Percentiles rank a stretch among this genome's conserved stretches.
phyloP scores from a whole-genome alignment of 257 asterid genomes.

The Lycium ferocissimum region DNA sequence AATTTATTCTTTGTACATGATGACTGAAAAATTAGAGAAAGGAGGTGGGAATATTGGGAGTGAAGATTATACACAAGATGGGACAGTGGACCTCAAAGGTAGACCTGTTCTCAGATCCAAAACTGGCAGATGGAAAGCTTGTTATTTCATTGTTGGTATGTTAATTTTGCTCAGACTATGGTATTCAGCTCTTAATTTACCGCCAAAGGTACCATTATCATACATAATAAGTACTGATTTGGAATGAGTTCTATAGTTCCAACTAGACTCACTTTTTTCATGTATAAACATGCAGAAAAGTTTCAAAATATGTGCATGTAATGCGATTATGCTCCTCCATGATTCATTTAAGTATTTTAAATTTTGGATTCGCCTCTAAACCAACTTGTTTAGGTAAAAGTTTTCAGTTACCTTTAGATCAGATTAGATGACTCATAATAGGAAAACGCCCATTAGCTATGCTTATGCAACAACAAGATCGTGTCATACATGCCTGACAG shows the following conservation, averaged over 20 bases:
- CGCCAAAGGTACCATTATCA: no score
- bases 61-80: slow-evolving; percentile 69
- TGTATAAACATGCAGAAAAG: neutral
- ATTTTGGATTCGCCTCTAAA: neutral
- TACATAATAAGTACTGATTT: no score
- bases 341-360: neutral
- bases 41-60: slow-evolving; percentile 44
- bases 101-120: slow-evolving; percentile 61
- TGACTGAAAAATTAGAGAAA: neutral
- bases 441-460: neutral
- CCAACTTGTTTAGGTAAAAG: neutral
- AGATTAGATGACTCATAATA: neutral
- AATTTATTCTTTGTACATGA: neutral
- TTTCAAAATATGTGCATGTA: neutral
- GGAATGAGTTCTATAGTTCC: neutral
- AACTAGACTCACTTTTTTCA: neutral
- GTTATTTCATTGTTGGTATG: slow-evolving; percentile 73
- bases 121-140: slow-evolving; percentile 81
- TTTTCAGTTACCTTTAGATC: neutral
- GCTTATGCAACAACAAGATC: neutral
- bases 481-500: no score
- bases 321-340: neutral
- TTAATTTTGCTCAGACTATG: neutral
- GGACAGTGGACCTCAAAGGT: slow-evolving; percentile 68
- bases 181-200: neutral